Base-by-base conservation (phyloP, 169 alveolate species). In the Eimeria necatrix region DNA sequence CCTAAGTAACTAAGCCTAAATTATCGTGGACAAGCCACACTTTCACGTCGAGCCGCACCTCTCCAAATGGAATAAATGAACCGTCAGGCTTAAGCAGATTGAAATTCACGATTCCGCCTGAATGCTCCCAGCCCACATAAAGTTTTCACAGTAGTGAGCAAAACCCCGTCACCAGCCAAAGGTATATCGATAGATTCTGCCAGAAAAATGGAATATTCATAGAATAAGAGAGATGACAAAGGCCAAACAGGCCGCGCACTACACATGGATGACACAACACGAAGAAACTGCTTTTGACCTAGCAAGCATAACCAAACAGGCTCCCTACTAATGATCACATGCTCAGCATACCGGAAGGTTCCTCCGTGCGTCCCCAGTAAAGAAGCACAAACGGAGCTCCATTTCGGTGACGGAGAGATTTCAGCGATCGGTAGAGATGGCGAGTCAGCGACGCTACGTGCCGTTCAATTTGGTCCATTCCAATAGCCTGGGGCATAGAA, bases 41-140 rank as follows among this genome's bases (percentile, higher is more conserved):
- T 32, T 1, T n/a, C 1, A 4, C 16, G 46, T 70, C 16, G 16
- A 1, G 80, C 20, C 78, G 26, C 71, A 56, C 86, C 91, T 91
- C 85, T 32, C 83, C 53, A 64, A 80, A 96, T 20, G 94, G 93
- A 16, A 96, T 96, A 26, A 60, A 71, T 12, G 80, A 70, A 22
- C 97, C 96, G 84, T 95, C 96, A 26, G 96, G 96, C 26, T 56
- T 53, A 24, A 96, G 93, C 51, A 96, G 12, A 64, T 96, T 96
- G 76, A 96, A 94, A 93, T 73, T 95, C 20, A 96, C 95, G 51
- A 95, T 94, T 49, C 97, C 97, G 12, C 96, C 96, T 91, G 49
- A 64, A 16, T 85, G 95, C 53, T 14, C 46, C 18, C n/a, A 9
- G 16, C 60, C 41, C 85, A 46, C 7, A 3, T 32, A 32, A 32